A percentile compares a stretch with the other conserved stretches of the same genome.
These are phyloP conservation scores for Parietichytrium sp. DNA, from an alignment of 108 stramenopile species.

Conservation along the genomic window DNA sequence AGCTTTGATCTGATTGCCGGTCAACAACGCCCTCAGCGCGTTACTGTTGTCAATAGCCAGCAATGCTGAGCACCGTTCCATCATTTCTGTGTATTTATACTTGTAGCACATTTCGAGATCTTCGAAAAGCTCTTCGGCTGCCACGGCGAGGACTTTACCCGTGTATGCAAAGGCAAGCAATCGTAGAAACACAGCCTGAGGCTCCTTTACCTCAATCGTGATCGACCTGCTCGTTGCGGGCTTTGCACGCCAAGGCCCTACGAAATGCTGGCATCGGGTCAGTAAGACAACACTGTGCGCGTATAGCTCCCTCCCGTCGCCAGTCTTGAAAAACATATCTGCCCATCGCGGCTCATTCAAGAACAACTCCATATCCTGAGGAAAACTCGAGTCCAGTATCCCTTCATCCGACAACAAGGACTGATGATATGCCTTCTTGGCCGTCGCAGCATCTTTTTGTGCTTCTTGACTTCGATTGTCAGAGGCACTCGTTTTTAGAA, in stretches of 20 bases:
- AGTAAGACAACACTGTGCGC: neutral
- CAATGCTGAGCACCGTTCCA: neutral
- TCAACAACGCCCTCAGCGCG: neutral
- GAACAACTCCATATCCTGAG: neutral
- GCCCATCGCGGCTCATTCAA: slow-evolving; percentile 27
- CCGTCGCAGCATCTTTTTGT: no score
- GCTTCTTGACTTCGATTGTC: no score
- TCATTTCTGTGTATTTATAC: neutral
- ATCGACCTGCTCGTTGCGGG: neutral
- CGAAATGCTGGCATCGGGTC: neutral
- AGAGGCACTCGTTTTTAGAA: no score
- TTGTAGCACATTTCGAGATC: neutral
- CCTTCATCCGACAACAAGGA: no score
- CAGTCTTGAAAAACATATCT: neutral
- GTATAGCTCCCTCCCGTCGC: neutral
- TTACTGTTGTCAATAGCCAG: neutral
- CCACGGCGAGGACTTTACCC: neutral
- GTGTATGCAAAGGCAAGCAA: neutral
- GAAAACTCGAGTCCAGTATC: neutral
- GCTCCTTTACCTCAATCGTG: neutral
- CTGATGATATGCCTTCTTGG: no score
- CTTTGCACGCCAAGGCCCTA: neutral
- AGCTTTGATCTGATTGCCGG: neutral
- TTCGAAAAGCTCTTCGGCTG: neutral
- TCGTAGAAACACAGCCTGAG: neutral